These are phyloP conservation scores for Clonostachys chloroleuca DNA, from an alignment of 2,329 filamentous ascomycete genomes.

Conservation along the genomic window DNA sequence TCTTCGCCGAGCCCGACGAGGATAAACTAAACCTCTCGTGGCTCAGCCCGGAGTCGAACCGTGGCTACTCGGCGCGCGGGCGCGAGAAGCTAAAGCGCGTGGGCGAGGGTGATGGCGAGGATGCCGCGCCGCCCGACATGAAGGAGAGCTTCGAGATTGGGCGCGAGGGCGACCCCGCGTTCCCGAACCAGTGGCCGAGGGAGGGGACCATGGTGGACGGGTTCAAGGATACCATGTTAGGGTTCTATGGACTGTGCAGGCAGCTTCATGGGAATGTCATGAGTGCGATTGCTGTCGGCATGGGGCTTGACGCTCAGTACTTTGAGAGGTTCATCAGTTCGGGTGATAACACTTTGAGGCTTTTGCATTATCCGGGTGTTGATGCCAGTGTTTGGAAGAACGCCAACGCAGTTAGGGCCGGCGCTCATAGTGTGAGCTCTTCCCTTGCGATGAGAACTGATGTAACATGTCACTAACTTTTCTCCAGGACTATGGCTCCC, in stretches of 20 bases:
- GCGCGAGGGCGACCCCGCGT: conserved; percentile 49
- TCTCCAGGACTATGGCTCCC: conserved; percentile 49
- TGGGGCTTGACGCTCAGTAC: conserved; percentile 66
- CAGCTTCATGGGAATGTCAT: conserved; percentile 72
- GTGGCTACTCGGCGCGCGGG: conserved; percentile 67
- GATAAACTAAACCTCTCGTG: conserved; percentile 65
- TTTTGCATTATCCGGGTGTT: conserved; percentile 75
- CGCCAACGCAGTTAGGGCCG: conserved; percentile 68
- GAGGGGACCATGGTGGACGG: conserved; percentile 29
- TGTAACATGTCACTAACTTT: background rate
- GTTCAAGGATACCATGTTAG: conserved; percentile 70
- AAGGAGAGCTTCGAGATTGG: conserved; percentile 66
- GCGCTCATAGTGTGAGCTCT: conserved; percentile 59
- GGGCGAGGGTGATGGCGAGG: conserved; percentile 43
- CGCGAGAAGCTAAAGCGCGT: conserved; percentile 65
- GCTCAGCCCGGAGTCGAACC: conserved; percentile 69
- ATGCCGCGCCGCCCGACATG: conserved; percentile 55
- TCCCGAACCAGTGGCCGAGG: conserved; percentile 74
- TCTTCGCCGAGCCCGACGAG: conserved; percentile 60
- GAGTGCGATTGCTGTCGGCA: conserved; percentile 78
- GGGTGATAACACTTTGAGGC: conserved; percentile 66
- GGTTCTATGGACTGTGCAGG: conserved; percentile 72
- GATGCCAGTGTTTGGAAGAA: conserved; percentile 62
- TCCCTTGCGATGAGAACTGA: background rate
- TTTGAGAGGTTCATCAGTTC: conserved; percentile 73